phyloP scores from a whole-genome alignment of 345 rosid genomes.

The Salix dunnii region DNA sequence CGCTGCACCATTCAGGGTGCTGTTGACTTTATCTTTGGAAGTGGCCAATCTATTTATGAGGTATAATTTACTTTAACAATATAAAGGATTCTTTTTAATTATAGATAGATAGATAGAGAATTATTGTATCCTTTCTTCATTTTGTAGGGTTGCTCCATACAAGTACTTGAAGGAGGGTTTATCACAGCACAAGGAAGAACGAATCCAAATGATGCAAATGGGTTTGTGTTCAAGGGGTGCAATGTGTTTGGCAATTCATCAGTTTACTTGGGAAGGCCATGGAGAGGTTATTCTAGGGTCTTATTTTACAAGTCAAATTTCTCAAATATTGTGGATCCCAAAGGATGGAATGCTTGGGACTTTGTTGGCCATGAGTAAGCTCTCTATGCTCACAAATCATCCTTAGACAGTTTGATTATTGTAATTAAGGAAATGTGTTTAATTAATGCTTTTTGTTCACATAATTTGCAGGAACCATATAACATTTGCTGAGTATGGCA shows the following conservation, averaged over 20 bases:
- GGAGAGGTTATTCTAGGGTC: conserved; percentile 54
- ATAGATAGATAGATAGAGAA: no score
- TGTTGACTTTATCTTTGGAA: conserved; percentile 82
- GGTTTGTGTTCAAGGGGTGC: conserved; percentile 59
- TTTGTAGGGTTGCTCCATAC: conserved; percentile 45
- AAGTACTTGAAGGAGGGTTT: conserved; percentile 50
- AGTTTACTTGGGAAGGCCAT: conserved; percentile 51
- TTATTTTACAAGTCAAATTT: conserved; percentile 40
- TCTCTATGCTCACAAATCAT: neutral
- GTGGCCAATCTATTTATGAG: conserved; percentile 74
- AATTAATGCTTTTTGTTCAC: neutral
- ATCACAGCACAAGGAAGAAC: conserved; percentile 60
- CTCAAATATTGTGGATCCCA: conserved; percentile 25
- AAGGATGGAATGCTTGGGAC: conserved; percentile 53
- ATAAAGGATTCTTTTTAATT: neutral
- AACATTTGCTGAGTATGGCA: conserved; percentile 36
- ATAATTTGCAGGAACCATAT: conserved; percentile 30
- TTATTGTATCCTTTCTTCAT: neutral
- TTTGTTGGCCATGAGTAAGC: conserved; percentile 34
- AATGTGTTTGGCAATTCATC: conserved; percentile 36
- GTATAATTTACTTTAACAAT: conserved; percentile 16
- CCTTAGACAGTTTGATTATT: neutral
- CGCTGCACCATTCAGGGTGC: conserved; percentile 69
- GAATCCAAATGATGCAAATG: conserved; percentile 30
- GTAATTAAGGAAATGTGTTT: neutral